A percentile compares a stretch with the other conserved stretches of the same genome.
These are phyloP conservation scores for Setomelanomma holmii DNA, from an alignment of 2,329 filamentous ascomycete genomes.

Conservation along the genomic window DNA sequence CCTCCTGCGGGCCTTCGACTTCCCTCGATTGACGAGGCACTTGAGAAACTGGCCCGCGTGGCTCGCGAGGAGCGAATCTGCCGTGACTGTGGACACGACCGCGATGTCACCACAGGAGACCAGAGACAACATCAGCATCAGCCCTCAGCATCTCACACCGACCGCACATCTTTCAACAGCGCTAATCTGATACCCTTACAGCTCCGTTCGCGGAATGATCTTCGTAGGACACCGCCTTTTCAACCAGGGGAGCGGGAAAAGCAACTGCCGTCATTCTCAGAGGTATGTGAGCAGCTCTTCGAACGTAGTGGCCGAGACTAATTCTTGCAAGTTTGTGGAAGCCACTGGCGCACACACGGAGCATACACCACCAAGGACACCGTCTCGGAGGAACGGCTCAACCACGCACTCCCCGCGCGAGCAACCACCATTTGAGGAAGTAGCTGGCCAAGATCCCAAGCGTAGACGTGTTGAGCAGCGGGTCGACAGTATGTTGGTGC, in stretches of 20 bases:
- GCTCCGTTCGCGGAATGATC: too few species aligned
- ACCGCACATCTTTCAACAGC: too few species aligned
- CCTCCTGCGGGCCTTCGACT: too few species aligned
- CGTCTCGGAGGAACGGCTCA: constrained; percentile 34
- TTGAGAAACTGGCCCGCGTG: too few species aligned
- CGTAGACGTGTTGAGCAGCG: constrained; percentile 26
- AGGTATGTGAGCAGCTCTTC: background rate
- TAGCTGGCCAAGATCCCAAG: constrained; percentile 34
- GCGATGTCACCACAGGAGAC: too few species aligned
- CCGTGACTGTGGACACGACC: too few species aligned
- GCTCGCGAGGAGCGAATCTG: too few species aligned
- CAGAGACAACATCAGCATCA: too few species aligned
- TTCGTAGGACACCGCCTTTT: background rate
- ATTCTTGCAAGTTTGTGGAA: constrained; percentile 30
- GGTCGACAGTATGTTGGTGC: constrained; percentile 29
- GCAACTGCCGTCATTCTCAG: background rate
- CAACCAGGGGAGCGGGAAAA: background rate
- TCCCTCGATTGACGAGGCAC: too few species aligned
- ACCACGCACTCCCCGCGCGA: constrained; percentile 36
- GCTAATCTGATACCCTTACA: too few species aligned
- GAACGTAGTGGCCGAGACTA: too few species aligned
- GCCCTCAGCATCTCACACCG: too few species aligned
- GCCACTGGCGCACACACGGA: constrained; percentile 27
- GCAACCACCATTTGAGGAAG: constrained; percentile 38
- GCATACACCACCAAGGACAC: constrained; percentile 44